These are phyloP conservation scores for Puccinia triticina DNA, from an alignment of 1,284 basidiomycete genomes.

Conservation along the genomic window DNA sequence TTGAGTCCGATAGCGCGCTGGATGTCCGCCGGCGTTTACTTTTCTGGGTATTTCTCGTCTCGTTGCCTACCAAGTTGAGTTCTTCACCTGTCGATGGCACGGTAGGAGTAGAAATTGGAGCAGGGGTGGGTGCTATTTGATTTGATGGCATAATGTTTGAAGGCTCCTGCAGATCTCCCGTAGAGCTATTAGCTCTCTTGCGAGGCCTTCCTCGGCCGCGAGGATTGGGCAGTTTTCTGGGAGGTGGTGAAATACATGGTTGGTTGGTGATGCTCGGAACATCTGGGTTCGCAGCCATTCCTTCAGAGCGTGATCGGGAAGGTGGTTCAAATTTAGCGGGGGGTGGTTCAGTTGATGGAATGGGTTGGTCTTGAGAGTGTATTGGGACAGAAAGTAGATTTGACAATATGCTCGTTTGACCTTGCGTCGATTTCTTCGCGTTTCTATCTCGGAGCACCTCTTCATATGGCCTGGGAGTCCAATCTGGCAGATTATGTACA, in stretches of 20 bases:
- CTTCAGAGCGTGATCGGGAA: not conserved
- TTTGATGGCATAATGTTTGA: slow-evolving; percentile 1
- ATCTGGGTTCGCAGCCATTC: not conserved
- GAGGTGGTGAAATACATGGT: not conserved
- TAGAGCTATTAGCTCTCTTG: not conserved
- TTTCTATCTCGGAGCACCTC: slow-evolving; percentile 37
- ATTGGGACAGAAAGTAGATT: not conserved
- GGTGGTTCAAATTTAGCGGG: not conserved
- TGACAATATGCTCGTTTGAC: not conserved
- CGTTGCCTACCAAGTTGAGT: not conserved
- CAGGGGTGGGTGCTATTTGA: not conserved
- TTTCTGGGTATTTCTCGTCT: slow-evolving; percentile 3
- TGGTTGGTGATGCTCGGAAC: slow-evolving; percentile 6
- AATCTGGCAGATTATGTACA: not conserved
- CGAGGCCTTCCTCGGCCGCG: not conserved
- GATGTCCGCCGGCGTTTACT: slow-evolving; percentile 20
- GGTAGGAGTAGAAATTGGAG: not conserved
- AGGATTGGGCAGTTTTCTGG: not conserved
- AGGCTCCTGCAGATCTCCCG: not conserved
- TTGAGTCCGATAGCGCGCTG: slow-evolving; percentile 21
- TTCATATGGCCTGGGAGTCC: slow-evolving; percentile 14
- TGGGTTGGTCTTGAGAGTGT: not conserved
- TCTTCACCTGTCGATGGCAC: not conserved
- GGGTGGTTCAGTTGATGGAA: not conserved
- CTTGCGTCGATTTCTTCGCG: slow-evolving; percentile 27